phyloP scores from a whole-genome alignment of 805 yeast genomes.

The Zygoascus flipseniorum region DNA sequence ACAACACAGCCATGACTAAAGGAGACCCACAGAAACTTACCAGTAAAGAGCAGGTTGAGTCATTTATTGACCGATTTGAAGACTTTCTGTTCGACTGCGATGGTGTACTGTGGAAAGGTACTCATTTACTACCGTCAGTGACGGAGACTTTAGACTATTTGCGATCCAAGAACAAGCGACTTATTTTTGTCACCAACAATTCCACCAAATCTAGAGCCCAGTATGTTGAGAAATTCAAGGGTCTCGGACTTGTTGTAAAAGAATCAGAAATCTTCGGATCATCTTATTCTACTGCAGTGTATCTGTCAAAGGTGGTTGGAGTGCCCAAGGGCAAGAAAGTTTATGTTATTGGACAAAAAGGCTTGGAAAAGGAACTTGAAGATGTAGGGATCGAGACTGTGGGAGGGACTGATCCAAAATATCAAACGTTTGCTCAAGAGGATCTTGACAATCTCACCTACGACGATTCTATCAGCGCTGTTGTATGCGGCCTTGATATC shows the following conservation, averaged over 20 bases:
- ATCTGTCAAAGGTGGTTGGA: conserved; percentile 65
- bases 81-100: conserved; percentile 94
- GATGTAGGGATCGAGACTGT: conserved; percentile 65
- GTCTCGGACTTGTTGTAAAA: conserved; percentile 40
- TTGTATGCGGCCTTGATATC: conserved; percentile 78
- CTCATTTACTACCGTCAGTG: conserved; percentile 66
- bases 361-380: conserved; percentile 71
- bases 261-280: conserved; percentile 80
- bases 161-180: conserved; percentile 47
- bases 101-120: conserved; percentile 94
- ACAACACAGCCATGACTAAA: not conserved
- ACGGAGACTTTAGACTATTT: conserved; percentile 65
- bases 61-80: conserved; percentile 59
- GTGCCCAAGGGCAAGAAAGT: conserved; percentile 70
- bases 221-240: conserved; percentile 66
- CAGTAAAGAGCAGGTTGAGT: conserved; percentile 24
- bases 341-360: conserved; percentile 84
- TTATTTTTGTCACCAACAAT: conserved; percentile 90
- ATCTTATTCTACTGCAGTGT: conserved; percentile 85
- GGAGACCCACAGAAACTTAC: conserved; percentile 15
- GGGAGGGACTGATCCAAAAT: conserved; percentile 74
- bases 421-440: conserved; percentile 42
- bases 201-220: conserved; percentile 81
- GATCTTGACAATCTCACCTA: conserved; percentile 33
- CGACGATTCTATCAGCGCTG: conserved; percentile 76